Conservation (phyloP, 495 filamentous ascomycete genomes). For the Letharia columbiana region DNA sequence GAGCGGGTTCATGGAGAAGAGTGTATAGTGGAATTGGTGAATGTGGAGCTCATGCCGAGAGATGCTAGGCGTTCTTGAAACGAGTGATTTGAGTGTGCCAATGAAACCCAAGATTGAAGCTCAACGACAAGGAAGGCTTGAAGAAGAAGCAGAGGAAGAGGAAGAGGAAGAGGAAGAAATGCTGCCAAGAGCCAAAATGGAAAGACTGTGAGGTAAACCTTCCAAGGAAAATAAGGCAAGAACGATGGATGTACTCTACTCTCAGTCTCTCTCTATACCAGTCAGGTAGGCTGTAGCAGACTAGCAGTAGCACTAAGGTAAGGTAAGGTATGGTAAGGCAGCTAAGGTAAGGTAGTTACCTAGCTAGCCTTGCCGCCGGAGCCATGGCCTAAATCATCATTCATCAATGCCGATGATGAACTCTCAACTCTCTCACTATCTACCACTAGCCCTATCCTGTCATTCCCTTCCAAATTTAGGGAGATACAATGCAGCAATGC, state of each 20-base stretch:
- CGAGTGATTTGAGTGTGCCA: conserved; percentile 3
- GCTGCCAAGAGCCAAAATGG: not conserved
- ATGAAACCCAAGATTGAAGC: not conserved
- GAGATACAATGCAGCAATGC: too few relatives aligned
- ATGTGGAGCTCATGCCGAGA: not conserved
- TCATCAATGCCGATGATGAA: too few relatives aligned
- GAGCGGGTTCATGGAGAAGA: conserved; percentile 6
- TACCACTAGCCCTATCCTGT: too few relatives aligned
- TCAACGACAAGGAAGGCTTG: conserved; percentile 11
- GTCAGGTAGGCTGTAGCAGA: too few relatives aligned
- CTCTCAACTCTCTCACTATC: too few relatives aligned
- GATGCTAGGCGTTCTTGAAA: conserved; percentile 7
- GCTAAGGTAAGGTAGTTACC: too few relatives aligned
- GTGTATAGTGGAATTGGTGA: not conserved
- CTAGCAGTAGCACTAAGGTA: too few relatives aligned
- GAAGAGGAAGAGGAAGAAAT: not conserved
- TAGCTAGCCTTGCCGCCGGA: too few relatives aligned
- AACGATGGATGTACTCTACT: not conserved
- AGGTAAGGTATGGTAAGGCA: too few relatives aligned
- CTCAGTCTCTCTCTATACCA: too few relatives aligned
- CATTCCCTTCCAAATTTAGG: too few relatives aligned
- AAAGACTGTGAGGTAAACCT: not conserved
- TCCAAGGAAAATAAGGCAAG: not conserved
- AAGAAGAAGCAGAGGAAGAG: not conserved
- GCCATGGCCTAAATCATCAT: too few relatives aligned